phyloP scores from a whole-genome alignment of 2,329 filamentous ascomycete species.

The Apiospora koreana region DNA sequence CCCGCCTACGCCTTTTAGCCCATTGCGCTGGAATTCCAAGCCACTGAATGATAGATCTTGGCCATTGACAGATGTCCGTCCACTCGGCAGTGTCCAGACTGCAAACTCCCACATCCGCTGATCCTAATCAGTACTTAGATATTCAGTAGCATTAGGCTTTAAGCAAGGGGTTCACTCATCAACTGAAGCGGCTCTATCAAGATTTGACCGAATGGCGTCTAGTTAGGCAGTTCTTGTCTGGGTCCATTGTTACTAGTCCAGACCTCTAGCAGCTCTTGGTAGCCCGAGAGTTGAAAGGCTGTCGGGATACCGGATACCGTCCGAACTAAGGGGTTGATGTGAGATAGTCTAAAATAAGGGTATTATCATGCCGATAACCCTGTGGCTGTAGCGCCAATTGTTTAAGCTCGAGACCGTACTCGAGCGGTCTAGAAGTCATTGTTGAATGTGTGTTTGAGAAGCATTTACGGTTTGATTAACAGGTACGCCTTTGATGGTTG shows the following conservation, averaged over 20 bases:
- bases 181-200: not conserved
- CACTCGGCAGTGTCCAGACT: not conserved
- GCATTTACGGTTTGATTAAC: conserved; percentile 1
- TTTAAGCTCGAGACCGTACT: not conserved
- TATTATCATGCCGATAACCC: not conserved
- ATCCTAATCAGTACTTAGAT: not conserved
- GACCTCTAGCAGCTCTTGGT: not conserved
- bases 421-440: not conserved
- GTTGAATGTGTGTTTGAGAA: not conserved
- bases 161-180: not conserved
- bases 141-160: not conserved
- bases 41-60: not conserved
- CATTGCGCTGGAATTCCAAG: not conserved
- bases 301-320: not conserved
- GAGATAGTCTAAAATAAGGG: not conserved
- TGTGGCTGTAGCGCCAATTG: not conserved
- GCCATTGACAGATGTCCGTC: not conserved
- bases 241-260: not conserved
- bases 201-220: not conserved
- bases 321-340: not conserved
- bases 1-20: too few relatives aligned
- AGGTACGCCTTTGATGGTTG: not conserved
- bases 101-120: not conserved
- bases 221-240: not conserved
- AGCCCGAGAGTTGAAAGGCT: not conserved